These are phyloP conservation scores for Eucalyptus erythrocorys DNA, from an alignment of 345 rosid species.

Conservation along the genomic window DNA sequence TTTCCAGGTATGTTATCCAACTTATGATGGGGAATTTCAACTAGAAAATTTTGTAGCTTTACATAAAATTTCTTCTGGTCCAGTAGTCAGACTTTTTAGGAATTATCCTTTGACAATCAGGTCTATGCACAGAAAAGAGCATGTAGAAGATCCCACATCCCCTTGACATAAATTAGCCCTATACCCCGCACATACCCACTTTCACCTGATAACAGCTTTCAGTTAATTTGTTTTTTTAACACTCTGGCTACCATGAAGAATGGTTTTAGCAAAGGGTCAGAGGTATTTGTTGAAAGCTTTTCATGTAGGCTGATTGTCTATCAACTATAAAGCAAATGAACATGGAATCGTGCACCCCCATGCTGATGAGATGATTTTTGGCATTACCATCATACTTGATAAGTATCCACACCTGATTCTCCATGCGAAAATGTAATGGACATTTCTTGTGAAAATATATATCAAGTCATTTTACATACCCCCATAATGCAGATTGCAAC, in stretches of 20 bases:
- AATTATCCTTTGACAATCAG: not conserved
- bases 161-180: not conserved
- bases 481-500: slow-evolving; percentile 78
- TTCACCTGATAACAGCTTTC: not conserved
- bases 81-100: not conserved
- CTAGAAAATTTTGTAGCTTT: not conserved
- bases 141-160: not conserved
- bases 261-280: not conserved
- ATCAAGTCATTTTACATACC: slow-evolving; percentile 21
- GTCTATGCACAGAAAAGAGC: not conserved
- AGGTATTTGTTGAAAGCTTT: not conserved
- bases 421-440: not conserved
- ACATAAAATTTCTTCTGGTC: not conserved
- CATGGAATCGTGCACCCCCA: not conserved
- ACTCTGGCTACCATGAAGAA: not conserved
- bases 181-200: not conserved
- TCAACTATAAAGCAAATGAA: not conserved
- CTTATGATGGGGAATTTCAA: not conserved
- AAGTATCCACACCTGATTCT: not conserved
- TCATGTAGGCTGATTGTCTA: not conserved
- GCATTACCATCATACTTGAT: not conserved
- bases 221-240: not conserved
- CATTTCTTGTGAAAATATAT: not conserved
- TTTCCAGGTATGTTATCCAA: not conserved
- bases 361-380: not conserved